Base-by-base conservation (phyloP, 352 stramenopile genomes). In the Hyaloperonospora arabidopsidis region DNA sequence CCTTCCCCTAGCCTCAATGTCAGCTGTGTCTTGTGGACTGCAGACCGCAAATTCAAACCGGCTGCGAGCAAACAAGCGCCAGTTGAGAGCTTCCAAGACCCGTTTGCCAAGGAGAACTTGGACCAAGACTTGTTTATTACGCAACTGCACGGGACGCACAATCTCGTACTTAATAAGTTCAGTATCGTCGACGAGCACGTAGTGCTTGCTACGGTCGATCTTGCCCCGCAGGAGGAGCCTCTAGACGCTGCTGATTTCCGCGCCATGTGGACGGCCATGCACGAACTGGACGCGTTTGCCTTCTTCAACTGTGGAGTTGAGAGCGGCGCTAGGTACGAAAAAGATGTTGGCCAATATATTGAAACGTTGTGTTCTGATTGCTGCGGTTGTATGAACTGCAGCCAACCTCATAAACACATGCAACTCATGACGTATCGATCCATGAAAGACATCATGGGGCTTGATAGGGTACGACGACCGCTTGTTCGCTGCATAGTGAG, bases 401-500 rank as follows among this genome's bases (percentile, higher is more conserved):
- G 79, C 49, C 82, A 92, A 60, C 79, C 82, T n/a, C 79, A 89
- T 65, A 92, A 92, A 52, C 82, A 92, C 70, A 89, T 92, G 79
- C 82, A 92, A 60, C 75, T 89, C 45, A 92, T 89, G 53, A 87
- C 82, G 55, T 89, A 87, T 61, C 61, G 74, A 44, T 89, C 77
- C 22, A 73, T 89, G 47, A 74, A 80, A 63, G 52, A 39, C 21
- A 84, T 84, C 55, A 86, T 73, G 5, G 68, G 67, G 2, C 60
- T 76, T 7, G 66, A 81, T 28, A 86, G 85, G 76, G 79, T 85
- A 61, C 8, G 41, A 43, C 10, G 23, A 29, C 23, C 11, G 15
- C 35, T 32, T 18, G 49, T 54, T 25, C 7, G 25, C 25, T 29
- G 3, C 7, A 29, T 29, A 29, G 3, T 29, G 25, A 29, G 10